These are phyloP conservation scores for Ascoidea rubescens DNA, from an alignment of 805 yeast genomes.

Conservation along the genomic window DNA sequence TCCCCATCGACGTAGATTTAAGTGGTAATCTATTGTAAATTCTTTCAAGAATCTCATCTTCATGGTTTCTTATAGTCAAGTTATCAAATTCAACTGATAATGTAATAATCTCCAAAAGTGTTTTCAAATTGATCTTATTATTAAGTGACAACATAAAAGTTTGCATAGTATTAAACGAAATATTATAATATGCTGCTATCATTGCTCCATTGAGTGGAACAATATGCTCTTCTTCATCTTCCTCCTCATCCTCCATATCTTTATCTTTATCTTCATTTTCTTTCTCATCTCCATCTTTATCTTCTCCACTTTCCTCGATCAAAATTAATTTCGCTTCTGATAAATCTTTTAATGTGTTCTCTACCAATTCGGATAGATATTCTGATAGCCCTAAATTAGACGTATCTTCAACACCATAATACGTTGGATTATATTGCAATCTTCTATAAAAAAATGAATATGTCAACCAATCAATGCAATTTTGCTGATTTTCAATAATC, in stretches of 20 bases:
- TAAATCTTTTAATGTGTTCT: constrained; percentile 51
- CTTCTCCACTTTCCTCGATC: constrained; percentile 26
- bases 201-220: constrained; percentile 55
- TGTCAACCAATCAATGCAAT: constrained; percentile 84
- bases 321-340: constrained; percentile 49
- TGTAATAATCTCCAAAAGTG: constrained; percentile 50
- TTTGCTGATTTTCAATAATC: constrained; percentile 56
- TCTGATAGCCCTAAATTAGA: constrained; percentile 63
- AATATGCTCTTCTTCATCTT: constrained; percentile 16
- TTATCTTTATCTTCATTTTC: constrained; percentile 20
- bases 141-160: constrained; percentile 20
- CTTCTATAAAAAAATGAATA: constrained; percentile 75
- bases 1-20: constrained; percentile 20
- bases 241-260: constrained; percentile 24
- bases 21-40: constrained; percentile 53
- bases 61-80: constrained; percentile 50
- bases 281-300: constrained; percentile 19
- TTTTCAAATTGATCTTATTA: constrained; percentile 41
- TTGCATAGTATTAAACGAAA: constrained; percentile 56
- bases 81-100: constrained; percentile 60
- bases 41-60: constrained; percentile 30
- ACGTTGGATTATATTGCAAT: constrained; percentile 72
- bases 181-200: constrained; percentile 60
- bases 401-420: constrained; percentile 61
- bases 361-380: constrained; percentile 73